A percentile compares a stretch with the other conserved stretches of the same genome.
These are phyloP conservation scores for Alternaria hordeiaustralica DNA, from an alignment of 2,329 filamentous ascomycete genomes.

Conservation along the genomic window DNA sequence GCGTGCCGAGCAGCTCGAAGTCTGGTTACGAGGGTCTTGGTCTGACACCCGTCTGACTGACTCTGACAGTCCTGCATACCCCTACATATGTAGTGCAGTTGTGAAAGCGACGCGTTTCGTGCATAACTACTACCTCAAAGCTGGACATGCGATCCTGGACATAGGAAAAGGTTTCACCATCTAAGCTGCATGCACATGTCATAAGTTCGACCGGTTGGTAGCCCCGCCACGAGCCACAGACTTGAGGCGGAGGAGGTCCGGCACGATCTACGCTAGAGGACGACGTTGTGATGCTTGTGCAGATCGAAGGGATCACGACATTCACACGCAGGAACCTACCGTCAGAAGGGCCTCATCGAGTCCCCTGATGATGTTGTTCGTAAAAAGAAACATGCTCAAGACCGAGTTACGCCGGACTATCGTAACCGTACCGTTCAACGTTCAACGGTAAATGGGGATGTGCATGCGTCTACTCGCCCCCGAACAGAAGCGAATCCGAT, in stretches of 20 bases:
- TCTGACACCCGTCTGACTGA: slow-evolving; percentile 11
- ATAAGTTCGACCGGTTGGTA: slow-evolving; percentile 1
- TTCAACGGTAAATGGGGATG: background rate
- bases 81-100: slow-evolving; percentile 3
- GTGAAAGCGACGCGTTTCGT: slow-evolving; percentile 9
- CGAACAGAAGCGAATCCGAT: background rate
- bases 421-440: background rate
- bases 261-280: slow-evolving; percentile 8
- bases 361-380: background rate
- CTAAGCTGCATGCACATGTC: slow-evolving; percentile 1
- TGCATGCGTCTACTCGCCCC: slow-evolving; percentile 1
- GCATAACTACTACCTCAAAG: background rate
- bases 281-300: slow-evolving; percentile 9
- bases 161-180: background rate
- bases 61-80: slow-evolving; percentile 10
- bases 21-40: slow-evolving; percentile 3
- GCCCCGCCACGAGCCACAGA: slow-evolving; percentile 1
- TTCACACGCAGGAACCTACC: slow-evolving; percentile 1
- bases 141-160: slow-evolving; percentile 3
- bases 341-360: background rate
- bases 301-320: background rate
- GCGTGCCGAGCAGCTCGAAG: background rate
- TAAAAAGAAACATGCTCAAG: background rate
- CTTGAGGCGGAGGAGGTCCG: slow-evolving; percentile 5
- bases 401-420: background rate